These are phyloP conservation scores for Ogataea hybrid DNA, from an alignment of 1,139 yeast genomes.

Conservation along the genomic window DNA sequence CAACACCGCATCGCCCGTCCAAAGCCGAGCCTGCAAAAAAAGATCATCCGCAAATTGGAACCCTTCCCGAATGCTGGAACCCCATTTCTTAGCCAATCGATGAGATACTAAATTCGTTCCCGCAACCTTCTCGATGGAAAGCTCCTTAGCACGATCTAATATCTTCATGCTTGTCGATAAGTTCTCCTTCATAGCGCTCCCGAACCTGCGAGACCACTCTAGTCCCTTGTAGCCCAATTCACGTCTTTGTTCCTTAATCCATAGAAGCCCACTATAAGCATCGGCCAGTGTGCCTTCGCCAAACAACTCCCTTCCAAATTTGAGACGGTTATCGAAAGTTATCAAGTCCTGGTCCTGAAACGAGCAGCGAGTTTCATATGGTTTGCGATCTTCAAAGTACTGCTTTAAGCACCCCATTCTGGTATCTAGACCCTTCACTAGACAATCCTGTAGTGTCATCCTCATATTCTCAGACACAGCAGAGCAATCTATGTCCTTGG, in stretches of 20 bases:
- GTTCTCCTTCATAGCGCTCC: background rate
- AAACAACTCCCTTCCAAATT: background rate
- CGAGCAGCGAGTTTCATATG: slow-evolving; percentile 10
- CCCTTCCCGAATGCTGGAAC: too few species aligned
- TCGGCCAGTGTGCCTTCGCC: background rate
- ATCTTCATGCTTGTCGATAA: background rate
- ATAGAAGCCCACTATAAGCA: background rate
- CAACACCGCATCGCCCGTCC: too few species aligned
- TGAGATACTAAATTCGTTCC: too few species aligned
- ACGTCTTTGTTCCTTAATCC: background rate
- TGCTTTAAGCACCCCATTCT: slow-evolving; percentile 11
- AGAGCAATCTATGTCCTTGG: slow-evolving; percentile 9
- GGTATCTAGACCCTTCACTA: slow-evolving; percentile 3
- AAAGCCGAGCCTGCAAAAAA: too few species aligned
- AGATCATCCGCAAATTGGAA: too few species aligned
- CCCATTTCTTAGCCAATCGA: too few species aligned
- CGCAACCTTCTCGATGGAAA: too few species aligned
- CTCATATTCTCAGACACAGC: slow-evolving; percentile 3
- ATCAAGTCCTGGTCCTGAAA: slow-evolving; percentile 10
- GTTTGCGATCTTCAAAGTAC: slow-evolving; percentile 9
- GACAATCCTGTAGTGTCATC: slow-evolving; percentile 9
- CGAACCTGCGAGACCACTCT: slow-evolving; percentile 5
- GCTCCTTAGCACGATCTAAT: too few species aligned
- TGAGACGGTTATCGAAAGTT: slow-evolving; percentile 1
- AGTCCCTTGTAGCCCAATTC: background rate